Percentiles rank a stretch among this genome's conserved stretches.
Evolutionary conservation across 257 asterid species (phyloP).

Genomic region (Jacaranda copaia): DNA sequence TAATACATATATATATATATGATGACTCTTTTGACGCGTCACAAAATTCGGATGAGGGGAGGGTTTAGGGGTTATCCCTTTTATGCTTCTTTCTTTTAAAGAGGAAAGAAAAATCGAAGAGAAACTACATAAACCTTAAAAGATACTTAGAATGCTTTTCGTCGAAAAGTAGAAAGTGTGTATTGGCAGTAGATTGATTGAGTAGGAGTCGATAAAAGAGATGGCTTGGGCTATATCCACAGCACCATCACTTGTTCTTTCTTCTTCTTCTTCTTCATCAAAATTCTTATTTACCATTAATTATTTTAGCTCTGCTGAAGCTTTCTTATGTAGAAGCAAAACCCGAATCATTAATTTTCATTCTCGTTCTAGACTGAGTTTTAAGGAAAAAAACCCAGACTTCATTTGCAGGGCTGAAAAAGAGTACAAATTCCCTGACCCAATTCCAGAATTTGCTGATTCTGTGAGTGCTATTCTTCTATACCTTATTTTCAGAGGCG

Average conservation of each 20-base stretch:
- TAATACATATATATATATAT: too few species aligned
- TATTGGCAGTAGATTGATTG: background rate
- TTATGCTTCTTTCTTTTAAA: too few species aligned
- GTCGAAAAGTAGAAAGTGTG: too few species aligned
- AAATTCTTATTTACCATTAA: conserved; percentile 30
- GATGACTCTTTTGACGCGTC: too few species aligned
- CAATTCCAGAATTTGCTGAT: conserved; percentile 94
- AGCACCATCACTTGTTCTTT: conserved; percentile 32
- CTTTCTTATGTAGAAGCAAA: background rate
- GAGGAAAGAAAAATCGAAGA: background rate
- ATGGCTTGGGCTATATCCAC: conserved; percentile 41
- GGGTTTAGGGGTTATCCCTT: too few species aligned
- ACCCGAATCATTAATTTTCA: conserved; percentile 12
- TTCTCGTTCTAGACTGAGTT: conserved; percentile 19
- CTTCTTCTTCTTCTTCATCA: conserved; percentile 30
- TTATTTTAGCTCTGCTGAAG: conserved; percentile 5
- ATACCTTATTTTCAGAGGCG: background rate
- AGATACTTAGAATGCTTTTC: background rate
- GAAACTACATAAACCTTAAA: background rate
- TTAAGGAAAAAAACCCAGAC: conserved; percentile 25
- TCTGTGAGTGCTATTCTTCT: conserved; percentile 51
- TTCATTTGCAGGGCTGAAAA: conserved; percentile 74
- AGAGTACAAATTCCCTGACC: conserved; percentile 94
- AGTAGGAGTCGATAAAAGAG: conserved; percentile 24
- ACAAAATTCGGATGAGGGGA: too few species aligned